phyloP scores from a whole-genome alignment of 306 rosid genomes.

The Begonia loranthoides region DNA sequence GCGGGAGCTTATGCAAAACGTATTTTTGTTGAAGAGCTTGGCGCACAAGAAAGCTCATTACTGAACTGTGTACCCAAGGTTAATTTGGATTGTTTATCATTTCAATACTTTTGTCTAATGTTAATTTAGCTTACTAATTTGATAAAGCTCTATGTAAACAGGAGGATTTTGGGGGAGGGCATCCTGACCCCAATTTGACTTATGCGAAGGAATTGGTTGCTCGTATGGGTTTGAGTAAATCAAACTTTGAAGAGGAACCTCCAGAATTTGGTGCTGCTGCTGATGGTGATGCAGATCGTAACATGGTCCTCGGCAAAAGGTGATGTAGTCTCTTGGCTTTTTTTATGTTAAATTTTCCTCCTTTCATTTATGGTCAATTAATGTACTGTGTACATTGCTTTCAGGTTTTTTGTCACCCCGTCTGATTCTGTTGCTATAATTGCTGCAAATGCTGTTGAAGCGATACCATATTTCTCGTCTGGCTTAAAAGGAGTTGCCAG shows the following conservation, averaged over 20 bases:
- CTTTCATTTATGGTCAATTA: not conserved
- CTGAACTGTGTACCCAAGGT: constrained; percentile 94
- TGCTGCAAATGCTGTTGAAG: constrained; percentile 96
- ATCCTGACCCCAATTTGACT: constrained; percentile 97
- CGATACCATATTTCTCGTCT: constrained; percentile 85
- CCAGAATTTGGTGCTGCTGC: constrained; percentile 99
- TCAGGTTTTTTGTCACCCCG: constrained; percentile 94
- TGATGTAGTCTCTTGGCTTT: constrained; percentile 6
- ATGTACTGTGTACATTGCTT: not conserved
- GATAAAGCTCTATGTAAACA: constrained; percentile 14
- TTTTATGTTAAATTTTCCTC: not conserved
- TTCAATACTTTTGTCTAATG: not conserved
- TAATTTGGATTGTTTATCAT: not conserved
- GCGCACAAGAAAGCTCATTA: constrained; percentile 85
- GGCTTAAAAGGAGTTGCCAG: constrained; percentile 99
- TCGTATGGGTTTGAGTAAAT: constrained; percentile 81
- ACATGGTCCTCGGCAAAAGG: constrained; percentile 99
- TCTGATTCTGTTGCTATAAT: constrained; percentile 98
- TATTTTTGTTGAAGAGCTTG: constrained; percentile 96
- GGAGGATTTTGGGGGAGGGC: constrained; percentile 99
- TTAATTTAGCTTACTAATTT: not conserved
- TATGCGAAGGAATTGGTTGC: constrained; percentile 97
- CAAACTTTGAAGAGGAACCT: constrained; percentile 53
- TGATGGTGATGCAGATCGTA: constrained; percentile 99
- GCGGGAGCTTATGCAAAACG: constrained; percentile 92